phyloP scores from a whole-genome alignment of 345 rosid species.

The Cochlearia excelsa region DNA sequence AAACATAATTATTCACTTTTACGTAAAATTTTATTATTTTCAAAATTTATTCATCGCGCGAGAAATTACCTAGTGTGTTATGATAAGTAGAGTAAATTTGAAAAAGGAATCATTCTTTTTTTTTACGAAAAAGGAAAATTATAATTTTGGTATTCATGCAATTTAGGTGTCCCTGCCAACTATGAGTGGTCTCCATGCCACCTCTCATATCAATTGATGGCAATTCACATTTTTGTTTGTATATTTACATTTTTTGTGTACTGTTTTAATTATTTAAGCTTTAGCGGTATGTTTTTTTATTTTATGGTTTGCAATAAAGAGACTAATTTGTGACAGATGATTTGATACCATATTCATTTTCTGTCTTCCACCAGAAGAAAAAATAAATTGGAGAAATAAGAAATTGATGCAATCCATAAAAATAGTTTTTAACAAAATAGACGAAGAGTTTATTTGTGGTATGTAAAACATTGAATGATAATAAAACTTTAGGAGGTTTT shows the following conservation, averaged over 20 bases:
- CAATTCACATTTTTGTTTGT: slow-evolving; percentile 10
- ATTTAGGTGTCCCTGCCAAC: slow-evolving; percentile 30
- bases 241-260: not conserved
- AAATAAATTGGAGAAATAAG: slow-evolving; percentile 19
- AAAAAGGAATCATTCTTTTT: not conserved
- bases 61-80: not conserved
- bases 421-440: not conserved
- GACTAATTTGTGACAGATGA: slow-evolving; percentile 29
- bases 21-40: too few relatives aligned
- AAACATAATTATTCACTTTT: too few relatives aligned
- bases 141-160: slow-evolving; percentile 26
- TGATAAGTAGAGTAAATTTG: slow-evolving; percentile 14
- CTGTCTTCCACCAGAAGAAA: slow-evolving; percentile 27
- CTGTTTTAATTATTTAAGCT: slow-evolving; percentile 17
- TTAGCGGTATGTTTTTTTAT: not conserved
- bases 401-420: slow-evolving; percentile 26
- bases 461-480: not conserved
- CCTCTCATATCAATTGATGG: slow-evolving; percentile 33
- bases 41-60: too few relatives aligned
- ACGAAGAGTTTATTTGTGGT: not conserved
- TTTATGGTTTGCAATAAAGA: slow-evolving; percentile 12
- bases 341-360: slow-evolving; percentile 41
- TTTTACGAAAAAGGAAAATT: not conserved
- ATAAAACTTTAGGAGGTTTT: too few relatives aligned
- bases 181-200: slow-evolving; percentile 32